phyloP scores from a whole-genome alignment of 2,329 filamentous ascomycete species.

The Stagonosporopsis vannaccii region DNA sequence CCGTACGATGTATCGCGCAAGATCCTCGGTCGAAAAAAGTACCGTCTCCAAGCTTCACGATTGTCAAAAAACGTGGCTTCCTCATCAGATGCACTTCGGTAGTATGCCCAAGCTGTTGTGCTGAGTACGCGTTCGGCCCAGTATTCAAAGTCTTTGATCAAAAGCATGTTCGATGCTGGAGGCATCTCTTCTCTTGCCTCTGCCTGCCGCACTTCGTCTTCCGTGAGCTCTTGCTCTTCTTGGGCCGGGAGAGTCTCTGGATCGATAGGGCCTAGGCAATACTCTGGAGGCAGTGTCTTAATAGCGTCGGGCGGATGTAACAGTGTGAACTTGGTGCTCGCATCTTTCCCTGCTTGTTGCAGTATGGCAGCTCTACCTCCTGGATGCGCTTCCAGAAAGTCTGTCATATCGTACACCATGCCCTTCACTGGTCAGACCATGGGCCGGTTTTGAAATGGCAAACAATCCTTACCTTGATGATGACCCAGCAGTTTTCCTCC shows the following conservation, averaged over 20 bases:
- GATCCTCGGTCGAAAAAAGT: conserved; percentile 7
- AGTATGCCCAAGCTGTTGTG: conserved; percentile 11
- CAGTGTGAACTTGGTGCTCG: conserved; percentile 5
- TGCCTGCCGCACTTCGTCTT: background rate
- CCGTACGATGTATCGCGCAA: conserved; percentile 7
- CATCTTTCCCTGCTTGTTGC: conserved; percentile 11
- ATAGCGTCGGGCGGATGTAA: conserved; percentile 8
- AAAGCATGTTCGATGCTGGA: conserved; percentile 3
- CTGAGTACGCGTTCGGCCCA: conserved; percentile 11
- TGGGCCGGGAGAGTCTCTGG: background rate
- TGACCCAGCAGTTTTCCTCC: conserved; percentile 6
- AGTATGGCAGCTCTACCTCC: conserved; percentile 6
- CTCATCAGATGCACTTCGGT: conserved; percentile 9
- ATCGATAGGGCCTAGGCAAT: conserved; percentile 5
- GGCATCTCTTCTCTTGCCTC: conserved; percentile 4
- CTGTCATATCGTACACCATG: conserved; percentile 7
- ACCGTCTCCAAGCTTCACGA: conserved; percentile 8
- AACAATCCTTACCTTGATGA: background rate
- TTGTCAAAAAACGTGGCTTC: conserved; percentile 7
- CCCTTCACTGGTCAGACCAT: background rate
- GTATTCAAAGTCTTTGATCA: conserved; percentile 5
- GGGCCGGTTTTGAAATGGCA: too few species aligned
- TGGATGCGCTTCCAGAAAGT: conserved; percentile 6
- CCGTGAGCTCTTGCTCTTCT: conserved; percentile 2
- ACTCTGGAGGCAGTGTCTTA: background rate